A percentile compares a stretch with the other conserved stretches of the same genome.
Conservation (phyloP, 345 rosid species). For the Brassica carinata region DNA sequence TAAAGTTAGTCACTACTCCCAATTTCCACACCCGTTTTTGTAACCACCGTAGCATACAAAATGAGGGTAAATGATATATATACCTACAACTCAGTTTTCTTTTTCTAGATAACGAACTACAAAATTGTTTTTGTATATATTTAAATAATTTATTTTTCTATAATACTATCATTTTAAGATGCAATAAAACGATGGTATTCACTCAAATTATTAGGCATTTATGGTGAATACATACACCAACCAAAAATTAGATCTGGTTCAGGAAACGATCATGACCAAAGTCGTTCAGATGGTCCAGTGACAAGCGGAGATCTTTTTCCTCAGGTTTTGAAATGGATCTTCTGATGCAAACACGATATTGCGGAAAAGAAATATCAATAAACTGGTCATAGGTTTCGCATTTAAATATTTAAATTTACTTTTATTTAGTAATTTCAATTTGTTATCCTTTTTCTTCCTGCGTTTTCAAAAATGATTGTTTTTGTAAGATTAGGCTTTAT, state of each 20-base stretch:
- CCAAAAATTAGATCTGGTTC: not conserved
- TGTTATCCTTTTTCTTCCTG: not conserved
- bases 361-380: not conserved
- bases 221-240: not conserved
- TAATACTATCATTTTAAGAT: too few species aligned
- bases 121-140: too few species aligned
- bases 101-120: not conserved
- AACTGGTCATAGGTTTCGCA: not conserved
- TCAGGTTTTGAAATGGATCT: not conserved
- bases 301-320: not conserved
- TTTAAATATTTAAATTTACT: not conserved
- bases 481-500: not conserved
- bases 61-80: not conserved
- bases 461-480: not conserved
- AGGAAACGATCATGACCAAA: not conserved
- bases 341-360: not conserved
- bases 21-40: not conserved
- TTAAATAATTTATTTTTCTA: too few species aligned
- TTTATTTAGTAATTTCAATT: too few species aligned
- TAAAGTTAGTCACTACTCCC: not conserved
- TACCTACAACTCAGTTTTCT: not conserved
- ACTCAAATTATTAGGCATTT: not conserved
- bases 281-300: not conserved
- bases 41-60: too few species aligned
- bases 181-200: not conserved